Conservation (phyloP, 2,329 filamentous ascomycete genomes). For the Ustilaginoidea virens region DNA sequence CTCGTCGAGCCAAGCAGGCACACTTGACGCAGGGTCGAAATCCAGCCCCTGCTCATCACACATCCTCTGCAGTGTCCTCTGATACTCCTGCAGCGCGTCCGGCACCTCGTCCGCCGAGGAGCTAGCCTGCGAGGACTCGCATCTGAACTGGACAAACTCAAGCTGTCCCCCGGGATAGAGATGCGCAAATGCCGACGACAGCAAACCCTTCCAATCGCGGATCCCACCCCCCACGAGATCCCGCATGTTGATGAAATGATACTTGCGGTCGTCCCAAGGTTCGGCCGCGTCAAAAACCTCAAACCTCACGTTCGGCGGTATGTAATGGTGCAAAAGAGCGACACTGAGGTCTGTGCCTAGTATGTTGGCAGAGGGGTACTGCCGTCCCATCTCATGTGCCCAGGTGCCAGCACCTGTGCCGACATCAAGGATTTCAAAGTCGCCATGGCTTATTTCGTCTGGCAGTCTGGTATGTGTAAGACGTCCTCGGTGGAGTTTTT, state of each 20-base stretch:
- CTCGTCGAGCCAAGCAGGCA: too few relatives aligned
- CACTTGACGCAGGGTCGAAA: too few relatives aligned
- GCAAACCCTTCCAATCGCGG: constrained; percentile 22
- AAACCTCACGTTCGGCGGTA: constrained; percentile 45
- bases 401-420: constrained; percentile 27
- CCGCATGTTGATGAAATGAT: constrained; percentile 28
- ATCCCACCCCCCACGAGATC: constrained; percentile 29
- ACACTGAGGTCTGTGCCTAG: constrained; percentile 25
- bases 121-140: too few relatives aligned
- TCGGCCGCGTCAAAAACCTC: constrained; percentile 42
- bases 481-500: too few relatives aligned
- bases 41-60: too few relatives aligned
- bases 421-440: constrained; percentile 28
- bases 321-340: constrained; percentile 23
- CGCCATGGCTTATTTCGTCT: too few relatives aligned
- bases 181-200: constrained; percentile 21
- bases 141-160: constrained; percentile 28
- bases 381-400: constrained; percentile 26
- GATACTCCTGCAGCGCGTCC: too few relatives aligned
- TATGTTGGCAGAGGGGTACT: constrained; percentile 22
- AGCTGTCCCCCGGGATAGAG: constrained; percentile 28
- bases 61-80: too few relatives aligned
- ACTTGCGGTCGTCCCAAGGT: constrained; percentile 18
- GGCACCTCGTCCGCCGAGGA: too few relatives aligned
- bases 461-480: too few relatives aligned